These are phyloP conservation scores for Mycena galopus DNA, from an alignment of 768 basidiomycete species.

Conservation along the genomic window DNA sequence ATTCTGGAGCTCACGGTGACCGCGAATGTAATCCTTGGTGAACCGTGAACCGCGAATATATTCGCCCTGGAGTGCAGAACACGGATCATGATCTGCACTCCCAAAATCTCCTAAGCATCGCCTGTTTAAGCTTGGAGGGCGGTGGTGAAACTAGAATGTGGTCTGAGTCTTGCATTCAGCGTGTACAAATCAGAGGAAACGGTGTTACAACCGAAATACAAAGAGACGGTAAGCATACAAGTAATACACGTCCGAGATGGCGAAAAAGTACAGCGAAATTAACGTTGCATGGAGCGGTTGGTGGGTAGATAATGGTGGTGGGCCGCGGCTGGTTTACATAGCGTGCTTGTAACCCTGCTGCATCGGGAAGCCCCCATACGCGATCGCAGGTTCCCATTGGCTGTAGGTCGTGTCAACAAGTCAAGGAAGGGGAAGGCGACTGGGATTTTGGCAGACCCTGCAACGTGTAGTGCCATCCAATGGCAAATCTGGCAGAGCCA, in stretches of 20 bases:
- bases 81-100: no score
- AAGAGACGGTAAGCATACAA: neutral
- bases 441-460: constrained; percentile 56
- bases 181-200: neutral
- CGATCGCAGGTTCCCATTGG: constrained; percentile 51
- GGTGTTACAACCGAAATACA: constrained; percentile 10
- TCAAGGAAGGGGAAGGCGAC: neutral
- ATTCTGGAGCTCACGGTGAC: no score
- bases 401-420: constrained; percentile 36
- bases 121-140: no score
- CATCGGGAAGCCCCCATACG: constrained; percentile 44
- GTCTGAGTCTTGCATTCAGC: no score
- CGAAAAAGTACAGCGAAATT: neutral
- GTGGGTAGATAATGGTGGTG: constrained; percentile 28
- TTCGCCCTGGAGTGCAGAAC: no score
- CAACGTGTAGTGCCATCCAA: constrained; percentile 66
- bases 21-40: no score
- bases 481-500: constrained; percentile 83
- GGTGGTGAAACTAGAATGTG: no score
- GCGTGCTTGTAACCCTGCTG: constrained; percentile 57
- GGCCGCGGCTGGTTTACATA: constrained; percentile 47
- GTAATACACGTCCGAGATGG: neutral
- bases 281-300: constrained; percentile 8
- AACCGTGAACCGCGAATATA: no score
- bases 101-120: no score